Conservation (phyloP, 2,329 filamentous ascomycete species). For the Curvularia verruculosa region DNA sequence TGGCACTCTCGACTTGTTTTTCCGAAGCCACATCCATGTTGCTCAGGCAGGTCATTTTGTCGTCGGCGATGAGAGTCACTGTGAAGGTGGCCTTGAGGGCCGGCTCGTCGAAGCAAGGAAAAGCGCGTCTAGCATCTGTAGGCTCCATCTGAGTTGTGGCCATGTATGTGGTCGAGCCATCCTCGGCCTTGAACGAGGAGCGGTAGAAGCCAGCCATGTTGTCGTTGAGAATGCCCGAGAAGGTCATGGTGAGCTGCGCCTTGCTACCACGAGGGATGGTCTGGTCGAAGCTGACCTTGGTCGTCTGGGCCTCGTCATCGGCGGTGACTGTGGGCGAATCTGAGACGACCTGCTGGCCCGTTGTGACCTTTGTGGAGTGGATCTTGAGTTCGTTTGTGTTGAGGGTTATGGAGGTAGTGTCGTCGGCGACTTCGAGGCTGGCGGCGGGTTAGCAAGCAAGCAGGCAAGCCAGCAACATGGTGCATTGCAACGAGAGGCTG, state of each 20-base stretch:
- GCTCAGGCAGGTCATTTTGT: slow-evolving; percentile 87
- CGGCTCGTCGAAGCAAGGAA: slow-evolving; percentile 97
- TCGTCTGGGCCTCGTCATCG: slow-evolving; percentile 80
- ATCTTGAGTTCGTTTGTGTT: slow-evolving; percentile 89
- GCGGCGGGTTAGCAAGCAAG: slow-evolving; percentile 27
- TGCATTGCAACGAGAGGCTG: not conserved
- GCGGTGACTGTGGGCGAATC: slow-evolving; percentile 72
- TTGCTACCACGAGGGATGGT: slow-evolving; percentile 75
- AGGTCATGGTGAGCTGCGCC: slow-evolving; percentile 77
- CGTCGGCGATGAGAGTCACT: slow-evolving; percentile 87
- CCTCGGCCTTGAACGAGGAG: slow-evolving; percentile 84
- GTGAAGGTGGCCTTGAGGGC: slow-evolving; percentile 92
- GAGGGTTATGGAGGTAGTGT: slow-evolving; percentile 82
- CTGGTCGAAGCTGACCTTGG: slow-evolving; percentile 79
- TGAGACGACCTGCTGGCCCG: slow-evolving; percentile 62
- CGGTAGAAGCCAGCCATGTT: slow-evolving; percentile 99
- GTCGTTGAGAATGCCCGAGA: slow-evolving; percentile 82
- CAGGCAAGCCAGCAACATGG: slow-evolving; percentile 25
- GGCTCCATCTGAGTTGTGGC: slow-evolving; percentile 97
- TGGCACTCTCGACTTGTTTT: slow-evolving; percentile 70
- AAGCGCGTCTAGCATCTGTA: slow-evolving; percentile 88
- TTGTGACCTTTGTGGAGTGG: slow-evolving; percentile 71
- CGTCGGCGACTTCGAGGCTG: slow-evolving; percentile 79
- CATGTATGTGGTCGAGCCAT: slow-evolving; percentile 80
- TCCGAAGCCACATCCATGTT: slow-evolving; percentile 95